Evolutionary conservation across 257 asterid species (phyloP).

Genomic region (Linderniella brevidens): DNA sequence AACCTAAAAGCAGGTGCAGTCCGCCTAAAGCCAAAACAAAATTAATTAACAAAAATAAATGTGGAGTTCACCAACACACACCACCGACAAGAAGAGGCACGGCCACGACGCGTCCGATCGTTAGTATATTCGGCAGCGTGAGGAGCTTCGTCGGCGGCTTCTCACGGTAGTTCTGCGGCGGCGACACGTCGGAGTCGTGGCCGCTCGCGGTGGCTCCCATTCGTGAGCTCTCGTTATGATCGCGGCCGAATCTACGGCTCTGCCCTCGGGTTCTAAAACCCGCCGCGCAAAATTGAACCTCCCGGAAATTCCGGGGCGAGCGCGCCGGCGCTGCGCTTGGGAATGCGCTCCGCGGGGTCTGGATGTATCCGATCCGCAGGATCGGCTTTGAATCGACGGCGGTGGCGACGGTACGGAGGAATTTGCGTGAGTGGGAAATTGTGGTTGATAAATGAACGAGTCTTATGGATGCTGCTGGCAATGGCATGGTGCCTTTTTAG

Average conservation of each 20-base stretch:
- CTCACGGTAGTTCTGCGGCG: conserved; percentile 13
- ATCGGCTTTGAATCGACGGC: too few species aligned
- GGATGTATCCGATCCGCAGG: too few species aligned
- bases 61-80: conserved; percentile 22
- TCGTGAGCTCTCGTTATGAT: conserved; percentile 12
- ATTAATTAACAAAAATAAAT: neutral
- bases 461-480: too few species aligned
- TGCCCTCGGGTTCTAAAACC: conserved; percentile 12
- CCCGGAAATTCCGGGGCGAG: too few species aligned
- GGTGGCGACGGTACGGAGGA: too few species aligned
- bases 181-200: conserved; percentile 16
- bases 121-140: conserved; percentile 87
- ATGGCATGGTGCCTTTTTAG: neutral
- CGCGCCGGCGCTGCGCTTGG: too few species aligned
- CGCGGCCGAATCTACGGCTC: conserved; percentile 11
- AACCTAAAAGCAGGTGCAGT: neutral
- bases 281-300: conserved; percentile 12
- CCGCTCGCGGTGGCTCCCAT: conserved; percentile 44
- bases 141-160: conserved; percentile 38
- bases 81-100: conserved; percentile 69
- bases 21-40: neutral
- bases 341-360: too few species aligned
- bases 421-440: too few species aligned
- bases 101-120: conserved; percentile 86
- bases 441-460: too few species aligned